Conservation (phyloP, 805 yeast genomes). For the Debaryomyces tyrocola region DNA sequence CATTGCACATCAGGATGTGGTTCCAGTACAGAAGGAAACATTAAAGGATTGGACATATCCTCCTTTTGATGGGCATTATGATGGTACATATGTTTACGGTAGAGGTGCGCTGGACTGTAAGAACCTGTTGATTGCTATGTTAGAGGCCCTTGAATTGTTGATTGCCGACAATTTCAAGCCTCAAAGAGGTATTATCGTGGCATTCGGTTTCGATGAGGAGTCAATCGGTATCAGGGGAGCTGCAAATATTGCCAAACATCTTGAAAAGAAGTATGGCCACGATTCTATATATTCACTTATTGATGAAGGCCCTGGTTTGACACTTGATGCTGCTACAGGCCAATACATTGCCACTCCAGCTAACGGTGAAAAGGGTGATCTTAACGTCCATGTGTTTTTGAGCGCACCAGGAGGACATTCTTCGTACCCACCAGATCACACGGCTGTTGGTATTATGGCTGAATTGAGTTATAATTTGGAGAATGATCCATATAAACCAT, state of each 20-base stretch:
- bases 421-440: constrained; percentile 75
- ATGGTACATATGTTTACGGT: constrained; percentile 69
- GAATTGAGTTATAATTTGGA: constrained; percentile 61
- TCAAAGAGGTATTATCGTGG: constrained; percentile 57
- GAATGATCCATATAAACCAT: constrained; percentile 48
- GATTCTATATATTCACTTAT: constrained; percentile 60
- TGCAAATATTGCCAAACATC: constrained; percentile 38
- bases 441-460: constrained; percentile 71
- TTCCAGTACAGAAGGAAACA: constrained; percentile 67
- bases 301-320: constrained; percentile 67
- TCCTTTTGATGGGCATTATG: constrained; percentile 61
- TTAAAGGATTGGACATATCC: constrained; percentile 60
- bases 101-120: constrained; percentile 81
- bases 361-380: constrained; percentile 51
- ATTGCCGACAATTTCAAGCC: constrained; percentile 54
- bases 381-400: constrained; percentile 47
- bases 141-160: constrained; percentile 65
- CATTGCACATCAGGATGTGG: constrained; percentile 80
- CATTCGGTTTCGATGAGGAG: constrained; percentile 83
- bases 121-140: constrained; percentile 60
- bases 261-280: constrained; percentile 57
- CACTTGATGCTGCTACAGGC: constrained; percentile 44
- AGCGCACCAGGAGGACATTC: constrained; percentile 77
- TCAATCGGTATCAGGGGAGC: constrained; percentile 69
- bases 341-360: constrained; percentile 56